A percentile compares a stretch with the other conserved stretches of the same genome.
These are phyloP conservation scores for Rutstroemia sp. DNA, from an alignment of 2,329 filamentous ascomycete species.

Conservation along the genomic window DNA sequence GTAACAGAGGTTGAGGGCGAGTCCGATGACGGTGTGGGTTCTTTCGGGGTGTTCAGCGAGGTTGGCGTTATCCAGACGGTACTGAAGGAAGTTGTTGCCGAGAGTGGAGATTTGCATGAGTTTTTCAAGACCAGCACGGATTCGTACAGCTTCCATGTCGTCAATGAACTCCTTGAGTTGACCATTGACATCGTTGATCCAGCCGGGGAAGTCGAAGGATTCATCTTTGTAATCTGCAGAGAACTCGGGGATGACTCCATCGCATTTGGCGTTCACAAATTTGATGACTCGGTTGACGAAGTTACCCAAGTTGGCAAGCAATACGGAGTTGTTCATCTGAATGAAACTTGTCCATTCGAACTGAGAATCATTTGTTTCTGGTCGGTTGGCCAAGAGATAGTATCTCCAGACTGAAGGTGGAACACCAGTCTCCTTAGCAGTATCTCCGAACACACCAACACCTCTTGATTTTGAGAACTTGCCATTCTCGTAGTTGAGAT, in stretches of 20 bases:
- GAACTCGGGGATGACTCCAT: constrained; percentile 59
- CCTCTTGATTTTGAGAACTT: constrained; percentile 92
- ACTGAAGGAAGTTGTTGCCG: constrained; percentile 50
- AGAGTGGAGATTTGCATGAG: constrained; percentile 59
- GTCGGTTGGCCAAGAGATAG: constrained; percentile 78
- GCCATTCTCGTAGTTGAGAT: constrained; percentile 78
- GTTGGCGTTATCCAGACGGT: constrained; percentile 37
- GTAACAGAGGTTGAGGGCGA: constrained; percentile 78
- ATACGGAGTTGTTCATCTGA: constrained; percentile 77
- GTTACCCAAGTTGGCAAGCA: constrained; percentile 67
- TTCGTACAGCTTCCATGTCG: constrained; percentile 63
- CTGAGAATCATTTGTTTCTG: constrained; percentile 79
- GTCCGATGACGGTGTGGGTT: constrained; percentile 48
- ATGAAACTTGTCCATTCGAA: constrained; percentile 87
- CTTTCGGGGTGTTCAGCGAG: constrained; percentile 32
- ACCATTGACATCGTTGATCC: constrained; percentile 51
- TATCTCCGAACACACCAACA: constrained; percentile 86
- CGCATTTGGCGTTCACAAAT: constrained; percentile 66
- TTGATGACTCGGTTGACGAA: constrained; percentile 69
- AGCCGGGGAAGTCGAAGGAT: constrained; percentile 39
- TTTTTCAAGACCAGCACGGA: constrained; percentile 58
- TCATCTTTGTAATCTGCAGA: constrained; percentile 47
- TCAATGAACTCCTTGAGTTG: constrained; percentile 59
- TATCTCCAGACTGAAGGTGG: constrained; percentile 87
- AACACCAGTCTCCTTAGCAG: constrained; percentile 78